Conservation (phyloP, 352 stramenopile species). For the Phytophthora cactorum region DNA sequence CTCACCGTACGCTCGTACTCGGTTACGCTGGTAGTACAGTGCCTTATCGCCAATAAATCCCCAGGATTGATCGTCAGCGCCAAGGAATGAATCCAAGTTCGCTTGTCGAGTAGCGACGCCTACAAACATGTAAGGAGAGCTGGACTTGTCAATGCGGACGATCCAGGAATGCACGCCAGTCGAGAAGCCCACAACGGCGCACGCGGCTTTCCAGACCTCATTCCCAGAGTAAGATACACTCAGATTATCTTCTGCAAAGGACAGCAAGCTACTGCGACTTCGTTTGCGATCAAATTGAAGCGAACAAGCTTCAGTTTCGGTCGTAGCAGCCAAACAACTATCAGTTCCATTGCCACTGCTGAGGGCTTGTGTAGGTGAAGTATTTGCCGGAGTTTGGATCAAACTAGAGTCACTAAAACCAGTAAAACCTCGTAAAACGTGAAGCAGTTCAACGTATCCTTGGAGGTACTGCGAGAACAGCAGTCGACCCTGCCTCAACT, state of each 20-base stretch:
- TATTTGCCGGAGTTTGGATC: background rate
- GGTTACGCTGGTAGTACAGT: slow-evolving; percentile 98
- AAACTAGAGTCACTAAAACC: slow-evolving; percentile 3
- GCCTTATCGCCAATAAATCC: slow-evolving; percentile 98
- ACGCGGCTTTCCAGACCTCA: slow-evolving; percentile 91
- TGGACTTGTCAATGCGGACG: slow-evolving; percentile 94
- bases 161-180: slow-evolving; percentile 85
- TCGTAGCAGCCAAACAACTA: background rate
- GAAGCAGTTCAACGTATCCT: slow-evolving; percentile 65
- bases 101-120: slow-evolving; percentile 93
- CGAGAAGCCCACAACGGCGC: slow-evolving; percentile 71
- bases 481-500: slow-evolving; percentile 63
- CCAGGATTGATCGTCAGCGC: slow-evolving; percentile 97
- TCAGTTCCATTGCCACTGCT: background rate
- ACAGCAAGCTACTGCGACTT: slow-evolving; percentile 64
- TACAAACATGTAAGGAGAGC: slow-evolving; percentile 97
- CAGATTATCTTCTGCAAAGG: slow-evolving; percentile 68
- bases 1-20: slow-evolving; percentile 90
- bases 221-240: slow-evolving; percentile 78
- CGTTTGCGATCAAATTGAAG: slow-evolving; percentile 68
- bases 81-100: slow-evolving; percentile 96
- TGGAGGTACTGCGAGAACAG: slow-evolving; percentile 81
- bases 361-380: background rate
- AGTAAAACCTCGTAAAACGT: slow-evolving; percentile 25
- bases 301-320: slow-evolving; percentile 7